These are phyloP conservation scores for Golubevia sp. DNA, from an alignment of 1,284 basidiomycete genomes.

Conservation along the genomic window DNA sequence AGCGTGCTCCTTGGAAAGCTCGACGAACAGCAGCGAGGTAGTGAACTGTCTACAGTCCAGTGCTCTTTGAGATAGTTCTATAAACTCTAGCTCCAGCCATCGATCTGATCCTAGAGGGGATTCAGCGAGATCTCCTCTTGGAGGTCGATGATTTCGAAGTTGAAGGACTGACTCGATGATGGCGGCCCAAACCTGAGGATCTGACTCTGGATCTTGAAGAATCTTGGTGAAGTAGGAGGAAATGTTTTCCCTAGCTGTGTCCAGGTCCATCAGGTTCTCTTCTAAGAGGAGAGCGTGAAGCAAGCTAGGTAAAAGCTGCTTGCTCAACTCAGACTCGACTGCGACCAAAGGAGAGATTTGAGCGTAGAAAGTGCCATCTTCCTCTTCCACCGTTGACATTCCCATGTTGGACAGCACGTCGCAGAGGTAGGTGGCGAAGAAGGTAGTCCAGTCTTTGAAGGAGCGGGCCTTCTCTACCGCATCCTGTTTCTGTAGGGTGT, in stretches of 20 bases:
- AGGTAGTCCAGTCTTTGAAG: constrained; percentile 72
- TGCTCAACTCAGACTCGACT: constrained; percentile 69
- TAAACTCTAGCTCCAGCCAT: constrained; percentile 81
- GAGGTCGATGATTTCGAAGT: constrained; percentile 72
- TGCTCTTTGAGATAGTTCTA: constrained; percentile 75
- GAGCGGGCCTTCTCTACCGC: constrained; percentile 55
- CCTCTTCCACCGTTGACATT: neutral
- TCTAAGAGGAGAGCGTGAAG: constrained; percentile 72
- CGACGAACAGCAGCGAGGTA: constrained; percentile 85
- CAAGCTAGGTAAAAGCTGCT: constrained; percentile 74
- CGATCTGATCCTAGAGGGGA: constrained; percentile 74
- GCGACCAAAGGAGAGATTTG: constrained; percentile 71
- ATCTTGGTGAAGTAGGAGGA: constrained; percentile 60
- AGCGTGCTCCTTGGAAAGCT: constrained; percentile 72
- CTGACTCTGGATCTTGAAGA: constrained; percentile 65
- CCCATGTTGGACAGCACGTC: constrained; percentile 65
- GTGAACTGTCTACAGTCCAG: constrained; percentile 81
- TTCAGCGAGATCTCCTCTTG: constrained; percentile 43
- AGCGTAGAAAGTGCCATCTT: constrained; percentile 71
- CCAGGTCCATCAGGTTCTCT: constrained; percentile 8
- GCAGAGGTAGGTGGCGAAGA: constrained; percentile 70
- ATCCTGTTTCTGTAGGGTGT: constrained; percentile 20
- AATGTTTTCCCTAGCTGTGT: neutral
- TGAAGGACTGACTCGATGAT: constrained; percentile 81
- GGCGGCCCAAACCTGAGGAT: constrained; percentile 67